phyloP scores from a whole-genome alignment of 176 grass and related monocot genomes.

The Ananas comosus region DNA sequence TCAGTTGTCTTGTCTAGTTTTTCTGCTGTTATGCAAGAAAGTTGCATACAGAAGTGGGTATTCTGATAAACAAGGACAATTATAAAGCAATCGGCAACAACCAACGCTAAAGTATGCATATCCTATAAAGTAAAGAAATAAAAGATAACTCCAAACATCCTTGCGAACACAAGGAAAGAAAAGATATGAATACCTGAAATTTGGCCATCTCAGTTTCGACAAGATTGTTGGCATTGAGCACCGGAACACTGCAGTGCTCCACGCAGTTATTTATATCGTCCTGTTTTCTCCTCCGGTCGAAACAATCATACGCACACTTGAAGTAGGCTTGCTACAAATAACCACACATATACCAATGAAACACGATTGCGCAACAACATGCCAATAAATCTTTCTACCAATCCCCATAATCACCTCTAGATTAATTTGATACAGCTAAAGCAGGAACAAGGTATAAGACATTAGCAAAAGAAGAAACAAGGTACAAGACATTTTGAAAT shows the following conservation, averaged over 20 bases:
- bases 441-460: not conserved
- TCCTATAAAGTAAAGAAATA: too few species aligned
- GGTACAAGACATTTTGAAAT: not conserved
- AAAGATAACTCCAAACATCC: not conserved
- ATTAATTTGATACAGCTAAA: not conserved
- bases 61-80: too few species aligned
- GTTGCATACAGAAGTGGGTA: too few species aligned
- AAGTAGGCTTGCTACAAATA: slow-evolving; percentile 90
- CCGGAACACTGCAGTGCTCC: slow-evolving; percentile 81
- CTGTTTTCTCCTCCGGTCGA: slow-evolving; percentile 61
- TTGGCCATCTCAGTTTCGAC: slow-evolving; percentile 86
- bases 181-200: slow-evolving; percentile 60
- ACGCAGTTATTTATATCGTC: slow-evolving; percentile 75
- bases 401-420: not conserved
- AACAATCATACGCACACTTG: slow-evolving; percentile 89
- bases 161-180: not conserved
- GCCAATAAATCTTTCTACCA: not conserved
- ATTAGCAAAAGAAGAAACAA: not conserved
- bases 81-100: too few species aligned
- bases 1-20: too few species aligned
- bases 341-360: slow-evolving; percentile 2
- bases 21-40: not conserved
- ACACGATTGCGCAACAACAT: not conserved
- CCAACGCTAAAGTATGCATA: too few species aligned
- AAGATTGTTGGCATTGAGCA: slow-evolving; percentile 63